phyloP scores from a whole-genome alignment of 257 asterid species.

The Nicotiana undulata region DNA sequence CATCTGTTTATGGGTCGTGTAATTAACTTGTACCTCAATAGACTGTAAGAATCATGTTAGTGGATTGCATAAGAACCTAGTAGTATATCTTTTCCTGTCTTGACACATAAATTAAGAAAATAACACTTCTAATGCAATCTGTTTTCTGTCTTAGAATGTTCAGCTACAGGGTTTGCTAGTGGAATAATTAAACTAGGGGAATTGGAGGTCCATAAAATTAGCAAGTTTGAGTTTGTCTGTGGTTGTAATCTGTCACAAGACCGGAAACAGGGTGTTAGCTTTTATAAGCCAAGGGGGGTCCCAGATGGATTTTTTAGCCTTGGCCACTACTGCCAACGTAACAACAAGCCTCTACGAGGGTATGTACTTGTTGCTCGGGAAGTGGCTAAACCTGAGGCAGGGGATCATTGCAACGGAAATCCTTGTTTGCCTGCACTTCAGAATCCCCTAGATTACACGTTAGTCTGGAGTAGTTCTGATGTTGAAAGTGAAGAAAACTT shows the following conservation, averaged over 20 bases:
- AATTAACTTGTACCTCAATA: neutral
- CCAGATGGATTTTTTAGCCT: slow-evolving; percentile 67
- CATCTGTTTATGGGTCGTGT: neutral
- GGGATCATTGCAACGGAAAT: neutral
- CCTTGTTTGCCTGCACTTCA: slow-evolving; percentile 39
- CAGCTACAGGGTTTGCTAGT: slow-evolving; percentile 70
- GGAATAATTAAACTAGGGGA: slow-evolving; percentile 59
- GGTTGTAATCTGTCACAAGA: slow-evolving; percentile 45
- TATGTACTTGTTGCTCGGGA: slow-evolving; percentile 73
- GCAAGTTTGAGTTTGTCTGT: slow-evolving; percentile 57
- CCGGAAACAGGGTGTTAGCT: slow-evolving; percentile 50
- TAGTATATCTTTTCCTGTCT: neutral
- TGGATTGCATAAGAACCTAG: neutral
- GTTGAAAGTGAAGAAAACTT: slow-evolving; percentile 42
- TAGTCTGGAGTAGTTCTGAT: slow-evolving; percentile 65
- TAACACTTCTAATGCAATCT: neutral
- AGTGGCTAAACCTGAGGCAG: slow-evolving; percentile 15
- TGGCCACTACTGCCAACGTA: slow-evolving; percentile 77
- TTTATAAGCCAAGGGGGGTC: slow-evolving; percentile 58
- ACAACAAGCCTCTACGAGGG: slow-evolving; percentile 61
- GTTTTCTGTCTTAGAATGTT: slow-evolving; percentile 8
- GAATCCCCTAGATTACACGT: slow-evolving; percentile 56
- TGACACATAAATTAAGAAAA: neutral
- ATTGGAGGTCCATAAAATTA: slow-evolving; percentile 59
- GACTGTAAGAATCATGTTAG: neutral